These are phyloP conservation scores for Saksenaea oblongispora DNA, from an alignment of 371 early-diverging fungal species.

Conservation along the genomic window DNA sequence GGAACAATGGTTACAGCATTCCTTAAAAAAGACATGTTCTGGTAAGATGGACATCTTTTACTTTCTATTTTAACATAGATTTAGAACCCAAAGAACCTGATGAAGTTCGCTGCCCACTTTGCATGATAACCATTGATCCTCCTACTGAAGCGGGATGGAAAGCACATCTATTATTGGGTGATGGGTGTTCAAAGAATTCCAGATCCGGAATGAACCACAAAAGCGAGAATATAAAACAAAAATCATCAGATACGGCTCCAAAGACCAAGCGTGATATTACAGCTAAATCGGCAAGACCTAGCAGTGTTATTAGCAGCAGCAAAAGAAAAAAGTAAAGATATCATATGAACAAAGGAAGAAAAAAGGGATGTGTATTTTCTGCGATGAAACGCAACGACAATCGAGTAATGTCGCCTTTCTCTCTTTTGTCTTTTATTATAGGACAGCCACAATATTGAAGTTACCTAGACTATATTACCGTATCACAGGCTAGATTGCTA, in stretches of 20 bases:
- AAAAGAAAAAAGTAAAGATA: background rate
- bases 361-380: no score
- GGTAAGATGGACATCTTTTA: conserved; percentile 24
- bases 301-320: background rate
- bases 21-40: conserved; percentile 39
- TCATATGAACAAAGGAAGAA: background rate
- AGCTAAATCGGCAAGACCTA: background rate
- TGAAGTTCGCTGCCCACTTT: conserved; percentile 64
- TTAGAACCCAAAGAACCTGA: conserved; percentile 8
- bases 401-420: no score
- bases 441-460: no score
- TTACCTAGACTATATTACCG: no score
- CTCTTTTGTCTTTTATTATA: no score
- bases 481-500: no score
- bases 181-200: conserved; percentile 44
- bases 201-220: background rate
- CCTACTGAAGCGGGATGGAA: conserved; percentile 67
- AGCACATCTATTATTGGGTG: conserved; percentile 51
- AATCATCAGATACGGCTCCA: background rate
- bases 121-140: conserved; percentile 52
- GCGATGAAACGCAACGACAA: no score
- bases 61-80: conserved; percentile 14
- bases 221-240: background rate
- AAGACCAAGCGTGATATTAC: background rate
- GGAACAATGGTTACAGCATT: conserved; percentile 53